Base-by-base conservation (phyloP, 208 protist genomes). In the Naegleria lovaniensis region DNA sequence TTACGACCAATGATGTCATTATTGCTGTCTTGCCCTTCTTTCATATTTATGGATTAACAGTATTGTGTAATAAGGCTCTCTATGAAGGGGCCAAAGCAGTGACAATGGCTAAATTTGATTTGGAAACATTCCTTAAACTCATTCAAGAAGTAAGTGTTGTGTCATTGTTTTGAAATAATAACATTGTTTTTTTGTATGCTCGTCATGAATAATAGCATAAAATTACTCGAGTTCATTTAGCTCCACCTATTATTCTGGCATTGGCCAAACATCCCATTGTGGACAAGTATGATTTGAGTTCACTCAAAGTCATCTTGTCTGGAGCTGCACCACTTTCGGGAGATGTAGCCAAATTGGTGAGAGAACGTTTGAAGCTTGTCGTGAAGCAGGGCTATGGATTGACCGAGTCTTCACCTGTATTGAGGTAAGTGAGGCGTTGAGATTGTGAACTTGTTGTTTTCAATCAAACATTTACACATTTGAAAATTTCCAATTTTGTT, bases 191-290 rank as follows among this genome's bases (percentile, higher is more conserved):
- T n/a, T n/a, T n/a, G n/a, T n/a, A n/a, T n/a, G n/a, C n/a, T n/a
- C n/a, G n/a, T n/a, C n/a, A n/a, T n/a, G n/a, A n/a, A n/a, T n/a
- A 96, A 88, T 92, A 95, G 58, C 91, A 96, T 90, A 93, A 94
- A 76, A 92, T 95, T 0, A 96, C 92, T 0, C 33, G 93, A n/a
- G 75, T 90, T n/a, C 92, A 93, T 38, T 91, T 97, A 55, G 96
- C 95, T 15, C 96, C 96, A 40, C 96, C 96, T 5, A 94, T 97
- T 25, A 90, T 94, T 16, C 84, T 96, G 38, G 90, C 92, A 3
- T 90, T 97, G 36, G 92, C 96, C 52, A 96, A 97, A 90, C 91
- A 94, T 88, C 92, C 94, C 52, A 84, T 95, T 9, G 90, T 94
- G 0, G 85, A 93, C 9, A 92, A 95, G 48, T 94, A 91, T 75